Percentiles rank a stretch among this genome's conserved stretches.
These are phyloP conservation scores for Fusarium pilosicola DNA, from an alignment of 2,329 filamentous ascomycete genomes.

Conservation along the genomic window DNA sequence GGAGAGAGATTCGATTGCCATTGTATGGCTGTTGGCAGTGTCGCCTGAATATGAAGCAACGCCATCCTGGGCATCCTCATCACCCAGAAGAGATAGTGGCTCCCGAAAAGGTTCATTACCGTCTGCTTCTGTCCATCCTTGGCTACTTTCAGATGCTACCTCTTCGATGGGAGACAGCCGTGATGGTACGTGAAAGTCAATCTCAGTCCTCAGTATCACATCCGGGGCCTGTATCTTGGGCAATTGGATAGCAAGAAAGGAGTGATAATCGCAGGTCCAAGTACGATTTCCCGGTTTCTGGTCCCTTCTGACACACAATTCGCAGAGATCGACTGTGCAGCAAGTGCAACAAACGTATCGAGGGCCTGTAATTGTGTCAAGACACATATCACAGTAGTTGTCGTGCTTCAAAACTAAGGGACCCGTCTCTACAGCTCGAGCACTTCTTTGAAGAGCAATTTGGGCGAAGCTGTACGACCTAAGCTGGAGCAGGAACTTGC, in stretches of 20 bases:
- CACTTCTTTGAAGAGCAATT: constrained; percentile 19
- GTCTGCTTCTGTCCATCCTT: neutral
- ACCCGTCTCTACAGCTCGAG: constrained; percentile 1
- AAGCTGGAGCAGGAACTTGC: constrained; percentile 20
- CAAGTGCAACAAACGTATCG: constrained; percentile 13
- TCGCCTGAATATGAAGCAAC: neutral
- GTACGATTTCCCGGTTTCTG: constrained; percentile 12
- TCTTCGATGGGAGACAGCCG: constrained; percentile 15
- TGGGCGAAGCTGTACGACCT: constrained; percentile 20
- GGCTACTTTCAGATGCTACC: neutral
- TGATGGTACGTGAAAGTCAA: neutral
- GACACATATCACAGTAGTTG: constrained; percentile 19
- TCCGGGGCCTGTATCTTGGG: neutral
- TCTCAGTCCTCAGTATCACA: neutral
- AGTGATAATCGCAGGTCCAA: constrained; percentile 21
- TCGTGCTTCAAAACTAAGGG: constrained; percentile 18
- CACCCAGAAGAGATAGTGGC: neutral
- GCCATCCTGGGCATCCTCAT: neutral
- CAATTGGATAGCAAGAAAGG: neutral
- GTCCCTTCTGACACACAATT: neutral
- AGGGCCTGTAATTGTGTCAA: neutral
- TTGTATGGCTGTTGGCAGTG: neutral
- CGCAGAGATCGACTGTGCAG: constrained; percentile 18
- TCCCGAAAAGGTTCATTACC: neutral
- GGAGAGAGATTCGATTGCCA: neutral